phyloP scores from a whole-genome alignment of 345 rosid genomes.

The Ceriops zippeliana region DNA sequence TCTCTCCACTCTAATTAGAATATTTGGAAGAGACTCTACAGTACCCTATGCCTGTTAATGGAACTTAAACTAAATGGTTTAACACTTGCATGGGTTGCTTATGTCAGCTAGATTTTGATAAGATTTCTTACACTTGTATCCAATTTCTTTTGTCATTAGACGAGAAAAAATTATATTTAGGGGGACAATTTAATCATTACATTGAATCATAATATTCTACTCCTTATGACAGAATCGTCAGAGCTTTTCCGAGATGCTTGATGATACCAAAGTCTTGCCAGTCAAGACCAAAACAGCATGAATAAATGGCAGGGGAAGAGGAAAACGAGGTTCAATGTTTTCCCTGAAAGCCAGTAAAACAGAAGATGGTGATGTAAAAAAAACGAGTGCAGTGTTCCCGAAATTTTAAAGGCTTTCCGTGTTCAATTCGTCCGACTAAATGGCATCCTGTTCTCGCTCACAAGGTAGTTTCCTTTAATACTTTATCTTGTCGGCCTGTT shows the following conservation, averaged over 20 bases:
- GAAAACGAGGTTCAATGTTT: constrained; percentile 48
- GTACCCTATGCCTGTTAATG: too few relatives aligned
- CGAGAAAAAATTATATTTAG: too few relatives aligned
- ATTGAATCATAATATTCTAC: too few relatives aligned
- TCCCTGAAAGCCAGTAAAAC: constrained; percentile 42
- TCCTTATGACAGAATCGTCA: constrained; percentile 55
- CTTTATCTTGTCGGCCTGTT: background rate
- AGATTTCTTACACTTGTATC: background rate
- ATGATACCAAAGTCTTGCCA: constrained; percentile 26
- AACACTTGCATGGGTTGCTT: too few relatives aligned
- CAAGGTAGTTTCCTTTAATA: constrained; percentile 48
- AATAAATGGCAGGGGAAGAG: constrained; percentile 55
- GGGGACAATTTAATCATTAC: too few relatives aligned
- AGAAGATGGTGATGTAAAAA: constrained; percentile 44
- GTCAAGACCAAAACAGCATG: constrained; percentile 12
- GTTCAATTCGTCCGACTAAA: constrained; percentile 76
- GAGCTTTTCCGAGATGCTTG: constrained; percentile 54
- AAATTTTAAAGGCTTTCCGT: constrained; percentile 55
- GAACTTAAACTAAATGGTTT: too few relatives aligned
- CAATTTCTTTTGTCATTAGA: background rate
- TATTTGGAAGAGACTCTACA: too few relatives aligned
- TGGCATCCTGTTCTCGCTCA: constrained; percentile 86
- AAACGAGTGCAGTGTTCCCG: constrained; percentile 36
- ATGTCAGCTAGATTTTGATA: too few relatives aligned
- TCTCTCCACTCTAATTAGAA: too few relatives aligned